Evolutionary conservation across 2,329 filamentous ascomycete genomes (phyloP), one percentile per base, ranked within the genome.

Genomic region (Pseudogymnoascus sp.): DNA sequence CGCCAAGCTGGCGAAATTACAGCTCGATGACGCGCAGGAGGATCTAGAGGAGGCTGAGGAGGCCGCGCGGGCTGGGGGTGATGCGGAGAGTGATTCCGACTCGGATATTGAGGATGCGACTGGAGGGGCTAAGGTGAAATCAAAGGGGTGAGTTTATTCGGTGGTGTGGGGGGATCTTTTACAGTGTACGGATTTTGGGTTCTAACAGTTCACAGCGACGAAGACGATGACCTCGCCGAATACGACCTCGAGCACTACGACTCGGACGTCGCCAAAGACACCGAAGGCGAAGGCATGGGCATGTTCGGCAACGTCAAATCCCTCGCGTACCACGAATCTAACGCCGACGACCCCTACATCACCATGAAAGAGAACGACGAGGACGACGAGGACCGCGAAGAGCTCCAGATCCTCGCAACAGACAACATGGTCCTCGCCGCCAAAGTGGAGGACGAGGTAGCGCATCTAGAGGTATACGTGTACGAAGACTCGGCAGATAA

Each of bases 161-260:
- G 54, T 60, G n/a, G 54, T 21, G 25, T 6, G 48, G 21, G 10
- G 10, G 25, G 45, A 16, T 14, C 7, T 31, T 31, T 11, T 31
- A 25, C 10, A 25, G 16, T 60, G 3, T 60, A 63, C 51, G 63
- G 67, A 45, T 57, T 16, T 60, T 57, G 60, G 63, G 68, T 57
- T 13, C 51, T 64, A 60, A 63, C 25, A 19, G 11, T 19, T 54
- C 13, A 21, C 43, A 79, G 79, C 64, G 79, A 85, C 39, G 80
- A 89, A 68, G 92, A 96, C 73, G 91, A 96, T 69, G 93, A 96
- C 74, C 82, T 99, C 61, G 95, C 93, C 77, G 92, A 99, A 77
- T 99, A 97, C 77, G 89, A 99, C 74, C 83, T 99, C 63, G 93
- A 98, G 68, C 87, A 96, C 76, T 99, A 99, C 76, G 95, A 99